Conservation (phyloP, 2,329 filamentous ascomycete species). For the Aspergillus ibericus region DNA sequence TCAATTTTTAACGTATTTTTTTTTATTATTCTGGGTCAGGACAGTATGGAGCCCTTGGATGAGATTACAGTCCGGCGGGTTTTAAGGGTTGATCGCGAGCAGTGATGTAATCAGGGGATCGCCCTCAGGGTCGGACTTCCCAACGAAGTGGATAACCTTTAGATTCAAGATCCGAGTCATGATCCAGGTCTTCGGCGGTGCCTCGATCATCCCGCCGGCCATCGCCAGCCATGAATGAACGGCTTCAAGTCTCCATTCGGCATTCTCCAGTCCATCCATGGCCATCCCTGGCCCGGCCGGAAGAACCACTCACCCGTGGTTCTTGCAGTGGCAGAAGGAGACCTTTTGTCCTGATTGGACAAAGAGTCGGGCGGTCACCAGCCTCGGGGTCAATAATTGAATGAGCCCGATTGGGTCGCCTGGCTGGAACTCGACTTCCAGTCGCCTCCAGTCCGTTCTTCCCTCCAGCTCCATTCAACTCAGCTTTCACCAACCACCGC, state of each 20-base stretch:
- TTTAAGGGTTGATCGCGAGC: neutral
- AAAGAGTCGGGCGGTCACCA: neutral
- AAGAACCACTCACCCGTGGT: neutral
- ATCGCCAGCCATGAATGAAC: neutral
- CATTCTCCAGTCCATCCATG: neutral
- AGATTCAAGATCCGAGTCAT: neutral
- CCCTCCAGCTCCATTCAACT: neutral
- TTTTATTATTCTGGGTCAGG: neutral
- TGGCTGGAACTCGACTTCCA: neutral
- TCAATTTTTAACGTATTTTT: neutral
- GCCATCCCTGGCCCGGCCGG: neutral
- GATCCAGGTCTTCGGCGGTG: neutral
- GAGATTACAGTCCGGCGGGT: neutral
- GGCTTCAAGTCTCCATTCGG: neutral
- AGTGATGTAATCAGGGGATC: slow-evolving; percentile 9
- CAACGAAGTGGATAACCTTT: neutral
- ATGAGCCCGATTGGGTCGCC: neutral
- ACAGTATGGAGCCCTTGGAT: neutral
- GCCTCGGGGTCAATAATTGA: neutral
- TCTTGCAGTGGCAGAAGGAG: neutral
- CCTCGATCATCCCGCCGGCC: neutral
- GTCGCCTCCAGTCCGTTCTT: neutral
- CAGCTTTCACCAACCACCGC: neutral
- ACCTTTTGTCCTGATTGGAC: neutral
- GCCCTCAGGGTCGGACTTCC: neutral